Percentiles rank a stretch among this genome's conserved stretches.
phyloP scores from a whole-genome alignment of 768 basidiomycete species.

The Rubroboletus pulcherrimus region DNA sequence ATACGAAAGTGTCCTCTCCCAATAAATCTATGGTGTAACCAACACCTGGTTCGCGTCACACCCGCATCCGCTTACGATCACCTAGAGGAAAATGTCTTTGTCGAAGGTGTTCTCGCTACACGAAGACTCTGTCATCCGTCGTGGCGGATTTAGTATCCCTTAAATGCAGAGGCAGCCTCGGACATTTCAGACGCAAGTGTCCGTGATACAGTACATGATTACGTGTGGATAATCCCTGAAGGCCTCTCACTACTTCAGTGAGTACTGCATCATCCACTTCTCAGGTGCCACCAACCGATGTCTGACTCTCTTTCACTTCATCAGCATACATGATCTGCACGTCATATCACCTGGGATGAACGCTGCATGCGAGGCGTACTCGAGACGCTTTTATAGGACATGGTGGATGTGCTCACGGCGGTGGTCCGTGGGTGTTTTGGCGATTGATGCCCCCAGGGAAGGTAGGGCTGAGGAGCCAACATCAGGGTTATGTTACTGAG shows the following conservation, averaged over 20 bases:
- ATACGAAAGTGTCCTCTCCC: neutral
- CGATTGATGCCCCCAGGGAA: too few species aligned
- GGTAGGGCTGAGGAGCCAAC: too few species aligned
- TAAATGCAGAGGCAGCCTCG: neutral
- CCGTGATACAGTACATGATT: neutral
- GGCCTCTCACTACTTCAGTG: neutral
- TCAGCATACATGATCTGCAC: neutral
- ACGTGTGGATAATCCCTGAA: neutral
- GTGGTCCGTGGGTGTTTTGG: too few species aligned
- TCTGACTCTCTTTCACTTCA: neutral
- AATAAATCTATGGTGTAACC: too few species aligned
- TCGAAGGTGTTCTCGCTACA: neutral
- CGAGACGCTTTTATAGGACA: neutral
- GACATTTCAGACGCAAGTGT: neutral
- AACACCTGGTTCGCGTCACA: too few species aligned
- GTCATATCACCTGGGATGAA: too few species aligned
- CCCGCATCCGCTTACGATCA: neutral
- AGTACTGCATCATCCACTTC: neutral
- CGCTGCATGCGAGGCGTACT: neutral
- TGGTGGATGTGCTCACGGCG: neutral
- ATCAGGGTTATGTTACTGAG: too few species aligned
- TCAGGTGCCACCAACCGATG: neutral
- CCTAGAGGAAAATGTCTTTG: neutral
- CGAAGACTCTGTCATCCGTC: neutral
- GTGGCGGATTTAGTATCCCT: neutral